phyloP scores from a whole-genome alignment of 768 basidiomycete genomes.

The Podaxis mareebaensis region DNA sequence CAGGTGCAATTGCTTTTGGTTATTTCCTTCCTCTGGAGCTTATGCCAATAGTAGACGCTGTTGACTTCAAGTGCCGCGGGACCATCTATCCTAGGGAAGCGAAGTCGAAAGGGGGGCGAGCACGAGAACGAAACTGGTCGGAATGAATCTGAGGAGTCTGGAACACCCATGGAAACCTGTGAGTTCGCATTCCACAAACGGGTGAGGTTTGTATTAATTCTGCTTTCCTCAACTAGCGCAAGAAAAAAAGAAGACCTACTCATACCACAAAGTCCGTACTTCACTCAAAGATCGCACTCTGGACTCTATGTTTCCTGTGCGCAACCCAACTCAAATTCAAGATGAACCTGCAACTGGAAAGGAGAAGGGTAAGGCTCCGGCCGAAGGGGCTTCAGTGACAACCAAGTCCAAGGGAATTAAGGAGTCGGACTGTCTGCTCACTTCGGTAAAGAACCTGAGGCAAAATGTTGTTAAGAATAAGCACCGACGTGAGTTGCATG shows the following conservation, averaged over 20 bases:
- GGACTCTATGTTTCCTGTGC: constrained; percentile 89
- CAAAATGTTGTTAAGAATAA: constrained; percentile 55
- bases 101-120: constrained; percentile 41
- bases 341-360: constrained; percentile 7
- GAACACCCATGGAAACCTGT: not conserved
- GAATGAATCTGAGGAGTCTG: constrained; percentile 23
- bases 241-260: constrained; percentile 53
- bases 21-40: not conserved
- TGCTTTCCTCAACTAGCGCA: constrained; percentile 17
- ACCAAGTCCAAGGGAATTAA: constrained; percentile 54
- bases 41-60: constrained; percentile 46
- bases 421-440: constrained; percentile 76
- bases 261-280: constrained; percentile 92
- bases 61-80: constrained; percentile 53
- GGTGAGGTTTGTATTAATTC: not conserved
- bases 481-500: constrained; percentile 61
- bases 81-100: constrained; percentile 31
- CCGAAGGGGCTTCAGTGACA: constrained; percentile 20
- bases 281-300: constrained; percentile 86
- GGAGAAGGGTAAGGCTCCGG: constrained; percentile 21
- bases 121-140: constrained; percentile 24
- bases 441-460: constrained; percentile 72
- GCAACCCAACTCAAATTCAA: constrained; percentile 46
- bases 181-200: not conserved
- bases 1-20: constrained; percentile 44